Percentiles rank a stretch among this genome's conserved stretches.
phyloP scores from a whole-genome alignment of 2,329 filamentous ascomycete species.

The Diaporthe vexans region DNA sequence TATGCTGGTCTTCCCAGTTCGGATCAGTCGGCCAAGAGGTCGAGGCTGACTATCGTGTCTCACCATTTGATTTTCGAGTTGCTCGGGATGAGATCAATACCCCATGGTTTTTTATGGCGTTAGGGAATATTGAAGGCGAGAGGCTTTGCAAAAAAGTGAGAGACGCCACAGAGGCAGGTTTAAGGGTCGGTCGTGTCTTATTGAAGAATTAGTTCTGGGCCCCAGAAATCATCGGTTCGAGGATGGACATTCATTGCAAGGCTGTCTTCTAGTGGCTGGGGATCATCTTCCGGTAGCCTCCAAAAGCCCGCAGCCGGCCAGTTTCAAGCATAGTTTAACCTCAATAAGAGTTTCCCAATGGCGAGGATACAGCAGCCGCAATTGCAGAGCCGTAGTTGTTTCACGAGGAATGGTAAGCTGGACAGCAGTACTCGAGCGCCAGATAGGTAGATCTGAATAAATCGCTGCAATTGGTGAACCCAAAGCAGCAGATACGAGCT shows the following conservation, averaged over 20 bases:
- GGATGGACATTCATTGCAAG: background rate
- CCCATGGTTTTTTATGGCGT: slow-evolving; percentile 24
- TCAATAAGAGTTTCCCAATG: too few species aligned
- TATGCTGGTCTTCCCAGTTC: background rate
- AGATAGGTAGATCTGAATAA: background rate
- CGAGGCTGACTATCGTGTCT: background rate
- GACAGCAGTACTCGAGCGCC: background rate
- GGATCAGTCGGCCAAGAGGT: background rate
- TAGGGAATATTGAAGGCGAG: background rate
- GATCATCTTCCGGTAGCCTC: background rate
- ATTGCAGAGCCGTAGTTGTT: too few species aligned
- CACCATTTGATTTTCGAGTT: slow-evolving; percentile 2
- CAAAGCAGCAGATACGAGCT: background rate
- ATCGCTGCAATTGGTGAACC: background rate
- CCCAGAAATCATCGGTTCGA: background rate
- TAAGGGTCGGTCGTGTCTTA: background rate
- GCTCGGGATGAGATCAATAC: slow-evolving; percentile 4
- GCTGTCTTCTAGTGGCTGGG: background rate
- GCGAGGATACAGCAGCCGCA: background rate
- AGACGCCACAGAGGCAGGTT: background rate
- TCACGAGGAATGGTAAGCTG: too few species aligned
- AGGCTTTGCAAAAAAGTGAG: background rate
- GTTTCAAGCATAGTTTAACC: background rate
- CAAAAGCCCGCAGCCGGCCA: background rate
- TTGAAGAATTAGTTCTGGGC: background rate